Conservation (phyloP, 495 filamentous ascomycete genomes). For the Hyaloscypha finlandica region DNA sequence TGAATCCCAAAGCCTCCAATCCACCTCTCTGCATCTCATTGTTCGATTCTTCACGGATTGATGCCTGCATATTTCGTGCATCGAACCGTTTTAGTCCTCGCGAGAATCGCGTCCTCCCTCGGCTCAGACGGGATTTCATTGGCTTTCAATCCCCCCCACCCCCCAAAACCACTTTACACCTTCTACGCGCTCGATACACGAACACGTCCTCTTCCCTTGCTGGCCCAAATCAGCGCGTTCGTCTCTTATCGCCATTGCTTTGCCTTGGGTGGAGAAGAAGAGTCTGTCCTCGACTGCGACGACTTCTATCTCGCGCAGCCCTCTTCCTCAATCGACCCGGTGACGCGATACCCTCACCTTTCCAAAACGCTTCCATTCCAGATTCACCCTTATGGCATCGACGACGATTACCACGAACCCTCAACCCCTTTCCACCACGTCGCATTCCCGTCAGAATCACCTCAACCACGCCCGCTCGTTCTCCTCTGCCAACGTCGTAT, state of each 20-base stretch:
- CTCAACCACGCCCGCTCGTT: constrained; percentile 23
- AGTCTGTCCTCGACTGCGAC: constrained; percentile 1
- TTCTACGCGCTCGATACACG: constrained; percentile 26
- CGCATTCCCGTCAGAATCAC: constrained; percentile 26
- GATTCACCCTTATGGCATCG: constrained; percentile 27
- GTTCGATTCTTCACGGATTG: constrained; percentile 12
- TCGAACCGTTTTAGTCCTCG: constrained; percentile 8
- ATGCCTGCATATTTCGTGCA: constrained; percentile 6
- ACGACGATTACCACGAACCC: constrained; percentile 29
- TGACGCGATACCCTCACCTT: constrained; percentile 14
- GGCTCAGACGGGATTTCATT: background rate
- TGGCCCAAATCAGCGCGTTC: constrained; percentile 20
- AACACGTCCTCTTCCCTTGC: constrained; percentile 23
- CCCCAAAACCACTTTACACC: constrained; percentile 24
- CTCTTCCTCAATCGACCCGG: constrained; percentile 8
- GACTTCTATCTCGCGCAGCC: background rate
- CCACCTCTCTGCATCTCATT: background rate
- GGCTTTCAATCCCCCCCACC: constrained; percentile 1
- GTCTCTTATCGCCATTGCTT: constrained; percentile 23
- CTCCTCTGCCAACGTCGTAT: constrained; percentile 20
- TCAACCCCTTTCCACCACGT: constrained; percentile 28
- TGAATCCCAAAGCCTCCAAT: background rate
- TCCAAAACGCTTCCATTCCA: constrained; percentile 7
- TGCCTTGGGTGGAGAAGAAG: constrained; percentile 1
- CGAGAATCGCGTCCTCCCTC: constrained; percentile 15